phyloP scores from a whole-genome alignment of 306 rosid genomes.

The Cucurbita moschata region DNA sequence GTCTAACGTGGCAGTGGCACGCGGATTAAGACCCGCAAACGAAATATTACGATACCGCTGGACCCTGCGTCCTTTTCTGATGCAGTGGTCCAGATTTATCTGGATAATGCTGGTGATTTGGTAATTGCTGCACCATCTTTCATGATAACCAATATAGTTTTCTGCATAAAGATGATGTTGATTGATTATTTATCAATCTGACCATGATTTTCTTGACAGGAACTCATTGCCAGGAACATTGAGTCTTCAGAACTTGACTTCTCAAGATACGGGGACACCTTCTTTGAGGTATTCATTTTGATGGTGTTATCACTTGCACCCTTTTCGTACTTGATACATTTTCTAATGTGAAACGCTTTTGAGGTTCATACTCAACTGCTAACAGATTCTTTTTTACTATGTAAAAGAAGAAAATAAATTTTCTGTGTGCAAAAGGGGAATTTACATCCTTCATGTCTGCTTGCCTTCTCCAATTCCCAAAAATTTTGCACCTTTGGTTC shows the following conservation, averaged over 20 bases:
- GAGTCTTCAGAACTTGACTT: constrained; percentile 89
- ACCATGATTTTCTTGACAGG: constrained; percentile 30
- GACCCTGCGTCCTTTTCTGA: constrained; percentile 99
- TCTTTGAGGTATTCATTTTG: constrained; percentile 60
- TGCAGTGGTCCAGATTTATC: constrained; percentile 99
- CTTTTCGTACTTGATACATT: background rate
- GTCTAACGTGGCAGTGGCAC: constrained; percentile 54
- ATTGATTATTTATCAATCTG: background rate
- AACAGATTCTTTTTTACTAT: background rate
- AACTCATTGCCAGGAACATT: constrained; percentile 73
- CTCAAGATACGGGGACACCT: constrained; percentile 99
- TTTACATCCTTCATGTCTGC: no score
- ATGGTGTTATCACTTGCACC: background rate
- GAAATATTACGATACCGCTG: constrained; percentile 98
- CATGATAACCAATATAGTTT: background rate
- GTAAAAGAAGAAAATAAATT: no score
- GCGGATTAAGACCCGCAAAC: constrained; percentile 99
- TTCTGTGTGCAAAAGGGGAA: no score
- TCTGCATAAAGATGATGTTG: background rate
- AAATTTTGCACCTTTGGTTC: no score
- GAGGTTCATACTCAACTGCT: background rate
- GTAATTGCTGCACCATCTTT: constrained; percentile 27
- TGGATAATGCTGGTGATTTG: constrained; percentile 99
- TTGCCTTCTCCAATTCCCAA: no score
- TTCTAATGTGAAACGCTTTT: background rate